These are phyloP conservation scores for Tricholoma hemisulphureum DNA, from an alignment of 768 basidiomycete species.

Conservation along the genomic window DNA sequence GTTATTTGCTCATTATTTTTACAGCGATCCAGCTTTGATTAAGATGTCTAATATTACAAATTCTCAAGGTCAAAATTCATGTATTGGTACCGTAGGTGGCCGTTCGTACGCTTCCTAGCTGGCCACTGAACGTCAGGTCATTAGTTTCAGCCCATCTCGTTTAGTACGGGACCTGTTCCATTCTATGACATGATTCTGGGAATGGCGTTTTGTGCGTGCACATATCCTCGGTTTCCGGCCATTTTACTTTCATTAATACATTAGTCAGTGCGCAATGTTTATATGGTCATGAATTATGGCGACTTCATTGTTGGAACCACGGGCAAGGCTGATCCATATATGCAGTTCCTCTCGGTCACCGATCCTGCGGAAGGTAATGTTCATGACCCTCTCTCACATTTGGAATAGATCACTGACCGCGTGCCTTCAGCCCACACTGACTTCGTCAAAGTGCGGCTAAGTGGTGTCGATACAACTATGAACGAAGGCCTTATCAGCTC, in stretches of 20 bases:
- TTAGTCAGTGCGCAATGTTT: constrained; percentile 61
- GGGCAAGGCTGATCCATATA: constrained; percentile 46
- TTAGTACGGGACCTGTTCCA: constrained; percentile 37
- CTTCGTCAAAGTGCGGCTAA: constrained; percentile 35
- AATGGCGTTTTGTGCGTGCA: constrained; percentile 63
- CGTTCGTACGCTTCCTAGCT: background rate
- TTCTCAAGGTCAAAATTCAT: constrained; percentile 30
- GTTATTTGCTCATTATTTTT: background rate
- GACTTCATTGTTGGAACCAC: constrained; percentile 50
- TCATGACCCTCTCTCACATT: constrained; percentile 8
- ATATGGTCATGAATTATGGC: constrained; percentile 63
- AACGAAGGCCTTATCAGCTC: constrained; percentile 6
- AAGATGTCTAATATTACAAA: constrained; percentile 32
- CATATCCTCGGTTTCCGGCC: background rate
- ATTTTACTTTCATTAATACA: background rate
- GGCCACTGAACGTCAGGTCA: background rate
- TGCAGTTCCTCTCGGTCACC: constrained; percentile 63
- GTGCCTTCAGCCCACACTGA: constrained; percentile 31
- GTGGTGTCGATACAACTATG: constrained; percentile 30
- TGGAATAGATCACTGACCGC: background rate
- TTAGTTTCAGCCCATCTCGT: constrained; percentile 70
- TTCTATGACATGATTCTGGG: constrained; percentile 68
- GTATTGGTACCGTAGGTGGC: constrained; percentile 41
- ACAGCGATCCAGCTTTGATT: constrained; percentile 31
- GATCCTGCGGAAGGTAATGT: constrained; percentile 39